These are phyloP conservation scores for Fusarium euwallaceae DNA, from an alignment of 2,329 filamentous ascomycete species.

Conservation along the genomic window DNA sequence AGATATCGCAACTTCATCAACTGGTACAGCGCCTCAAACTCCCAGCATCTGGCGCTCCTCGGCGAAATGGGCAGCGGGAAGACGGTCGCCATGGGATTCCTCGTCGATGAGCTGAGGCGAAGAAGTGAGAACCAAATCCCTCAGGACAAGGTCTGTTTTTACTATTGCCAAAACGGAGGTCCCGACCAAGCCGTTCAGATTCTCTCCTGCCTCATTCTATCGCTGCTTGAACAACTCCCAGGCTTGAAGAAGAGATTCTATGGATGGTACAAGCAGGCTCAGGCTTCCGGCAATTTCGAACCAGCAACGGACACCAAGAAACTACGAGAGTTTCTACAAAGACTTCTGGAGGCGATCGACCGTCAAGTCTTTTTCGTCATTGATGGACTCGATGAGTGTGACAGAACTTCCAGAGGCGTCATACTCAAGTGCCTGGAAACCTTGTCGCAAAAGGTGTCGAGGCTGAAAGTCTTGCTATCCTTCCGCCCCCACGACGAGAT, in stretches of 20 bases:
- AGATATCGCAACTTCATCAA: slow-evolving; percentile 10
- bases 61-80: slow-evolving; percentile 41
- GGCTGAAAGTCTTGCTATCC: slow-evolving; percentile 32
- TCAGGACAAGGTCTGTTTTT: slow-evolving; percentile 44
- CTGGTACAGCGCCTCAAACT: slow-evolving; percentile 21
- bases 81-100: slow-evolving; percentile 35
- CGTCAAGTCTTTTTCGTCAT: slow-evolving; percentile 38
- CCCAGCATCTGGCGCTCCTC: slow-evolving; percentile 27
- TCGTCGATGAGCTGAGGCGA: slow-evolving; percentile 27
- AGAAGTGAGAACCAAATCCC: slow-evolving; percentile 25
- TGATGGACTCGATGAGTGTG: slow-evolving; percentile 48
- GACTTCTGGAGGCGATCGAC: slow-evolving; percentile 17
- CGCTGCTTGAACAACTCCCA: slow-evolving; percentile 22
- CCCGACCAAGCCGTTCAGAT: slow-evolving; percentile 28
- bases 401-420: slow-evolving; percentile 36
- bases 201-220: slow-evolving; percentile 12
- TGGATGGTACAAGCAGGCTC: slow-evolving; percentile 27
- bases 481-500: slow-evolving; percentile 19
- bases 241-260: slow-evolving; percentile 23
- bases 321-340: slow-evolving; percentile 23
- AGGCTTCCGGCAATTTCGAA: slow-evolving; percentile 9
- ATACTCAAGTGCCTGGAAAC: slow-evolving; percentile 28
- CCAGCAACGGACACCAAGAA: slow-evolving; percentile 18
- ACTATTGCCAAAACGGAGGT: slow-evolving; percentile 46
- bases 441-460: slow-evolving; percentile 14